Conservation (phyloP, 768 basidiomycete genomes). For the Tylopilus intermedius region DNA sequence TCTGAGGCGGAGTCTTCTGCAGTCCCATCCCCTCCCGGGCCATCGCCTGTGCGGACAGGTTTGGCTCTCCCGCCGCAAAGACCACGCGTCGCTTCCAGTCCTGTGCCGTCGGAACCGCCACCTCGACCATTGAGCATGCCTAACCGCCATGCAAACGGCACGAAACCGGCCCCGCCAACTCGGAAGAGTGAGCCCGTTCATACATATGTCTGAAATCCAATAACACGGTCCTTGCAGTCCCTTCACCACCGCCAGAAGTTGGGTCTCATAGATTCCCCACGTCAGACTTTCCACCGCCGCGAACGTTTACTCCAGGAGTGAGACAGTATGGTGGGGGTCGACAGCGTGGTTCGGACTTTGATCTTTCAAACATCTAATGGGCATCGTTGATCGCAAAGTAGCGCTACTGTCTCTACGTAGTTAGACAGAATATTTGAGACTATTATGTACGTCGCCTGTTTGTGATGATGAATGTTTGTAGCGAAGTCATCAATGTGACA, state of each 20-base stretch:
- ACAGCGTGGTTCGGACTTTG: conserved; percentile 67
- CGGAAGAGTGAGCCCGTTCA: conserved; percentile 44
- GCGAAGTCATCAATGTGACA: conserved; percentile 18
- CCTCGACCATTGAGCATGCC: conserved; percentile 9
- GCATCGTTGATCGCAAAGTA: background rate
- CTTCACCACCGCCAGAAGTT: conserved; percentile 55
- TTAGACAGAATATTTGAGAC: background rate
- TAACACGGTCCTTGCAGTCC: conserved; percentile 33
- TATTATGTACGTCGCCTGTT: background rate
- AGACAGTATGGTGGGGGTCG: conserved; percentile 66
- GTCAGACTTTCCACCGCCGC: conserved; percentile 74
- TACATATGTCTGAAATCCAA: conserved; percentile 5
- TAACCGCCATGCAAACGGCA: conserved; percentile 26
- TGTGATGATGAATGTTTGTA: background rate
- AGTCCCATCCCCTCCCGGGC: conserved; percentile 29
- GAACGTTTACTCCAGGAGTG: conserved; percentile 46
- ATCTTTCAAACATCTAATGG: conserved; percentile 37
- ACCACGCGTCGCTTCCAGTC: conserved; percentile 24
- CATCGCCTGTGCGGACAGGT: conserved; percentile 24
- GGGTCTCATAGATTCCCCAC: conserved; percentile 72
- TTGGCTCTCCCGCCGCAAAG: conserved; percentile 23
- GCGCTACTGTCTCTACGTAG: background rate
- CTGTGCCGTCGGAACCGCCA: conserved; percentile 18
- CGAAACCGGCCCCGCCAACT: conserved; percentile 32
- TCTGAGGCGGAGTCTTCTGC: conserved; percentile 40